phyloP scores from a whole-genome alignment of 2,329 filamentous ascomycete genomes.

The Cladosporium sp. region DNA sequence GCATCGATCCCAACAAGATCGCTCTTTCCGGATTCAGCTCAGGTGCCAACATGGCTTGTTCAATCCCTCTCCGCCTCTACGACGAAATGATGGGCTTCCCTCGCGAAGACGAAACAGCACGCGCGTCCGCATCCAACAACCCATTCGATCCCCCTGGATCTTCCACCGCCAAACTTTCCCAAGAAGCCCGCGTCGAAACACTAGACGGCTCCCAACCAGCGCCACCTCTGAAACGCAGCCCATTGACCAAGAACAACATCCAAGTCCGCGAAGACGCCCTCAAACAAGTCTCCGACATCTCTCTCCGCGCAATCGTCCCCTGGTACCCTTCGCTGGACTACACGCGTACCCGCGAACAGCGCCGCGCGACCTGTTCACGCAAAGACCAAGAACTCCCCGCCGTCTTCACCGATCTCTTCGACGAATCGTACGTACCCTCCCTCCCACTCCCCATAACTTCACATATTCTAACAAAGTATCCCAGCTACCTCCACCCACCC shows the following conservation, averaged over 20 bases:
- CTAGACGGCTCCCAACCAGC: not conserved
- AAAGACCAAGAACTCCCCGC: conserved; percentile 54
- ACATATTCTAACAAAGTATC: not conserved
- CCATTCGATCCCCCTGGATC: conserved; percentile 10
- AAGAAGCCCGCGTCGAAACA: conserved; percentile 3
- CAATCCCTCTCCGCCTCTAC: conserved; percentile 59
- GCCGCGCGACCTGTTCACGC: conserved; percentile 55
- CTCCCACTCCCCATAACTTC: not conserved
- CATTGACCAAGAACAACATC: conserved; percentile 9
- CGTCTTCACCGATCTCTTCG: conserved; percentile 54
- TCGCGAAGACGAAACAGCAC: conserved; percentile 23
- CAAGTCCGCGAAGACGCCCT: conserved; percentile 12
- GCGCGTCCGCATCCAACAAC: not conserved
- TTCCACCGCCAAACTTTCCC: conserved; percentile 3
- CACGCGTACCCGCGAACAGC: conserved; percentile 59
- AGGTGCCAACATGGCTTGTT: conserved; percentile 63
- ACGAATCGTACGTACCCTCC: conserved; percentile 40
- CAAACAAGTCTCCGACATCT: conserved; percentile 36
- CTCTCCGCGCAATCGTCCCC: conserved; percentile 58
- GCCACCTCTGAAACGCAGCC: conserved; percentile 10
- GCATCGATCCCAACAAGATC: conserved; percentile 58
- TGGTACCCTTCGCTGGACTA: conserved; percentile 67
- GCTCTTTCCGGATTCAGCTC: conserved; percentile 63
- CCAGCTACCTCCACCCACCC: conserved; percentile 42
- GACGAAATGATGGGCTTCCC: conserved; percentile 44